These are phyloP conservation scores for Triticum aestivum DNA, from an alignment of 176 grass and related monocot species.

Conservation along the genomic window DNA sequence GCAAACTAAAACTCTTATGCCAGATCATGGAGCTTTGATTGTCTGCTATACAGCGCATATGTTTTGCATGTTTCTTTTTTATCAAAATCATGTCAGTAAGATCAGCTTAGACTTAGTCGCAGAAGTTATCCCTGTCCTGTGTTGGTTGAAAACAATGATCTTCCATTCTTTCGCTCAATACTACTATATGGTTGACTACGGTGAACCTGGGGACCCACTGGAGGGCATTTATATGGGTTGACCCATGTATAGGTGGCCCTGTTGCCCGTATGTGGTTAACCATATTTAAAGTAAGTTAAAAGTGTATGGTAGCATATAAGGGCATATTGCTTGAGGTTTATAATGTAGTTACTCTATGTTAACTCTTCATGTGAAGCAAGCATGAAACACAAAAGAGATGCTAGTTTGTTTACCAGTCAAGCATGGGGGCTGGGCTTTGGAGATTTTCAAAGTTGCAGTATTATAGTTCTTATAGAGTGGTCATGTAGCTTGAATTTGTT, in stretches of 20 bases:
- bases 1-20: neutral
- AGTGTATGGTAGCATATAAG: neutral
- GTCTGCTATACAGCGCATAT: neutral
- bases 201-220: neutral
- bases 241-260: neutral
- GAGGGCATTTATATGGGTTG: neutral
- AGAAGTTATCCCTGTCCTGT: neutral
- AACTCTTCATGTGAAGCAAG: conserved; percentile 1
- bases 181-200: neutral
- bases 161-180: neutral
- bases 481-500: conserved; percentile 1
- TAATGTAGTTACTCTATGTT: neutral
- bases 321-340: neutral
- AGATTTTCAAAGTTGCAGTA: neutral
- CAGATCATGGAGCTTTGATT: neutral
- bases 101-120: neutral
- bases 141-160: neutral
- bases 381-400: conserved; percentile 7
- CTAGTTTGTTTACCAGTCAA: neutral
- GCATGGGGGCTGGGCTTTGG: neutral
- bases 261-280: neutral
- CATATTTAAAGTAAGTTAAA: neutral
- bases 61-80: neutral
- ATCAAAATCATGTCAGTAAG: neutral
- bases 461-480: neutral